Conservation (phyloP, 2,329 filamentous ascomycete species). For the Exophiala calicioides region DNA sequence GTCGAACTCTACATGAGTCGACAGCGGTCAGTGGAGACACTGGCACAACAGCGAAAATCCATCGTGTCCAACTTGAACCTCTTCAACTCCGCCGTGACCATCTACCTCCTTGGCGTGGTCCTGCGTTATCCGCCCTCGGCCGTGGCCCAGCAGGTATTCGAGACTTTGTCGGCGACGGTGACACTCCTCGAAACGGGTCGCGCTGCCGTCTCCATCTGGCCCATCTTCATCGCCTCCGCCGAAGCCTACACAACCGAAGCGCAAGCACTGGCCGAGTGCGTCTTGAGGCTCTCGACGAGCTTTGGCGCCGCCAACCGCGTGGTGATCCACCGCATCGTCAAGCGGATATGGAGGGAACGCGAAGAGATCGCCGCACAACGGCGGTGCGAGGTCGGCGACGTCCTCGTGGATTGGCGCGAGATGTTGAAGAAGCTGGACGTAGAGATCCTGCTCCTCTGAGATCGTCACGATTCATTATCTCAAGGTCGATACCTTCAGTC, state of each 20-base stretch:
- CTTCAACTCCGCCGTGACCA: constrained; percentile 13
- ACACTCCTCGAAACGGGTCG: constrained; percentile 10
- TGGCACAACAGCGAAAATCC: constrained; percentile 10
- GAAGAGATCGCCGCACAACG: constrained; percentile 9
- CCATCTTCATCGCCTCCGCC: constrained; percentile 18
- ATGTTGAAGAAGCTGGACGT: constrained; percentile 11
- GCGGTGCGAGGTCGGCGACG: constrained; percentile 7
- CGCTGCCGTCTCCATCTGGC: constrained; percentile 19
- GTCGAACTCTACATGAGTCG: constrained; percentile 14
- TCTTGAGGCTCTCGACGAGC: constrained; percentile 12
- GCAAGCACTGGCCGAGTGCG: constrained; percentile 13
- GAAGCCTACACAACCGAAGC: constrained; percentile 15
- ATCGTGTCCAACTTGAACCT: constrained; percentile 16
- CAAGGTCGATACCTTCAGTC: constrained; percentile 3
- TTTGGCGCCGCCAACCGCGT: constrained; percentile 12
- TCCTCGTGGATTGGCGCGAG: constrained; percentile 11
- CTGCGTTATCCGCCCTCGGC: constrained; percentile 10
- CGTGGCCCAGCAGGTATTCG: constrained; percentile 10
- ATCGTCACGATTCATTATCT: constrained; percentile 1
- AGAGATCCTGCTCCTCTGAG: constrained; percentile 13
- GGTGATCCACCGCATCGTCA: constrained; percentile 14
- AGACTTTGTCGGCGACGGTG: constrained; percentile 5
- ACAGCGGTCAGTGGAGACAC: constrained; percentile 7
- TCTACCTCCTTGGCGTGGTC: constrained; percentile 17
- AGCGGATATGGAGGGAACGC: constrained; percentile 12